Base-by-base conservation (phyloP, 129 eudicot species). In the Helianthus tuberosus region DNA sequence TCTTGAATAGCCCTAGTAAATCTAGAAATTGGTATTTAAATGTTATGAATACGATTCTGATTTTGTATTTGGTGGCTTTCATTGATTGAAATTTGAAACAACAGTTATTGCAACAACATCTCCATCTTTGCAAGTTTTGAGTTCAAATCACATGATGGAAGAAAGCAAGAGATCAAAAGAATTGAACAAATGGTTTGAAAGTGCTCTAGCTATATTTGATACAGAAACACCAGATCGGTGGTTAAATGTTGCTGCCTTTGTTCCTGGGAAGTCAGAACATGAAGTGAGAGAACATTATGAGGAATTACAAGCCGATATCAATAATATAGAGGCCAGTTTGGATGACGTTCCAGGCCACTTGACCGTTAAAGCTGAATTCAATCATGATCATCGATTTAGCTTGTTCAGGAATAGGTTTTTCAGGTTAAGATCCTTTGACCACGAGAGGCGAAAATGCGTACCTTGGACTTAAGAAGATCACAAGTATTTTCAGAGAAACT, bases 381-480 rank as follows among this genome's bases (percentile, higher is more conserved):
- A 74, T 55, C 88, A 90, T 69, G 80, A 86, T 60, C 62, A 72
- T 76, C 48, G 80, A 1, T 73, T 81, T 39, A 59, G 81, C 79
- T 64, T 74, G 3, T 77, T 75, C 27, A 80, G 96, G 61, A 88
- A 86, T 69, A 76, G 90, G 65, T 74, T 83, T 77, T 74, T 69
- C 23, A 48, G 78, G 72, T 81, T 84, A 12, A 80, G 89, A 81
- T 77, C 84, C 57, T 83, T 70, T 62, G 96, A 93, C 48, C 98
- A 87, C 13, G 96, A 89, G 78, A 87, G 96, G 73, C 86, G 86
- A 73, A 93, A 93, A 82, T 97, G 98, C 20, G 83, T 93, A 16
- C 96, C 98, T 2, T 93, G 98, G 98, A 93, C 98, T 15, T 93
- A 90, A 80, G 98, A 93, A 14, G 98, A 93, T 47, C 98, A 93